Evolutionary conservation across 305 asterid species (phyloP), one percentile per base, ranked within the genome.

Genomic region (Solanum hybrid): DNA sequence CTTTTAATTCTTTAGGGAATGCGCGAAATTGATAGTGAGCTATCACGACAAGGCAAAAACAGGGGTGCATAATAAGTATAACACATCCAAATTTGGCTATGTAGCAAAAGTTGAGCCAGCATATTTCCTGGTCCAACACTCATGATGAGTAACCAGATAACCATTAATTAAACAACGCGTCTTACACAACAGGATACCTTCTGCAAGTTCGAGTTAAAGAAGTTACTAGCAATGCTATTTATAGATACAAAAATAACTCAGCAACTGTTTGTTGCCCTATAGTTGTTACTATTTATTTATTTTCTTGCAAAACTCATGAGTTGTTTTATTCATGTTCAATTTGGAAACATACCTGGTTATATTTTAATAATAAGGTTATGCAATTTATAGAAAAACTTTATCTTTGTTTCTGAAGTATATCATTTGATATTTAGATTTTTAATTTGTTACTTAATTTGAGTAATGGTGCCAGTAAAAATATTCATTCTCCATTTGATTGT

Each of bases 51-150:
- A 89, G 20, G 93, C 95, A 12, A 93, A 82, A 13, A 91, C 90
- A 1, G 96, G 95, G 6, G 96, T 94, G 20, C 93, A 95, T 89
- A 89, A 93, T 11, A 95, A 95, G 93, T 95, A 95, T 89, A 94
- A 89, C 79, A 88, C 94, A 27, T 93, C 94, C 2, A 94, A 92
- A 87, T 93, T 90, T 85, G 94, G 94, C 7, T 90, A 94, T 75
- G 94, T 93, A 11, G 96, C 97, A 27, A 92, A 93, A 88, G 85
- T 91, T 84, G 94, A 92, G 88, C 93, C 97, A 4, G 94, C 96
- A 73, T 90, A 88, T 90, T 94, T 93, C 87, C 92, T 94, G 89
- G 36, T 81, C 37, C 86, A 40, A 26, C 5, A 40, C 35, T 46
- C 14, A 40, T 8, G 6, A 42, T 8, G 10, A 26, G 42, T 26